phyloP scores from a whole-genome alignment of 2,329 filamentous ascomycete genomes.

The Aspergillus sp. region DNA sequence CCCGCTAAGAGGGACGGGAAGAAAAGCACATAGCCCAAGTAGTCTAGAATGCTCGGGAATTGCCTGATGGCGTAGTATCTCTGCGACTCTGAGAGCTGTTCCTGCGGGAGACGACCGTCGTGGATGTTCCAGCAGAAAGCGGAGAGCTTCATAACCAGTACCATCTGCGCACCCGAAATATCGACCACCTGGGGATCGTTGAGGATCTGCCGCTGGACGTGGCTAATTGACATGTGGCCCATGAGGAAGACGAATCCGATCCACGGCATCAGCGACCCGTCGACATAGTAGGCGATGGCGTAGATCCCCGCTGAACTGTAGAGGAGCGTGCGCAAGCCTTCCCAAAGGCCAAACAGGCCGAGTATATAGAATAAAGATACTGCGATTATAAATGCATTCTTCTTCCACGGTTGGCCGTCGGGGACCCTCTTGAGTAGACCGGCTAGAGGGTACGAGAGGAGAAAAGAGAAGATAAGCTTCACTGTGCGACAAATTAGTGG shows the following conservation, averaged over 20 bases:
- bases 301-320: constrained; percentile 76
- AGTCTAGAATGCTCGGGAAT: constrained; percentile 71
- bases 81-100: constrained; percentile 77
- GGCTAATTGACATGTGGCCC: constrained; percentile 87
- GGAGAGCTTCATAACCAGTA: constrained; percentile 92
- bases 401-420: constrained; percentile 69
- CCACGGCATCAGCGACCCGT: constrained; percentile 96
- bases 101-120: constrained; percentile 71
- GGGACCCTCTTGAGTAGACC: constrained; percentile 82
- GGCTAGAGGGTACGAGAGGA: constrained; percentile 86
- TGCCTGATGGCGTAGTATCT: constrained; percentile 67
- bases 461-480: constrained; percentile 83
- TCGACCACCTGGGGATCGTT: constrained; percentile 62
- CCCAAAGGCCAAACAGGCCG: constrained; percentile 88
- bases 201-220: constrained; percentile 68
- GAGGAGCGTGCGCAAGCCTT: constrained; percentile 66
- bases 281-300: constrained; percentile 69
- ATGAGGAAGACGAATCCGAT: constrained; percentile 87
- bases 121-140: constrained; percentile 98
- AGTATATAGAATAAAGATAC: constrained; percentile 84
- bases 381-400: constrained; percentile 77
- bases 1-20: constrained; percentile 86
- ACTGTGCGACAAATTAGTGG: constrained; percentile 56
- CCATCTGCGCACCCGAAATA: constrained; percentile 94
- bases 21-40: constrained; percentile 83